phyloP scores from a whole-genome alignment of 2,329 filamentous ascomycete species.

The Verticillium alfalfae region DNA sequence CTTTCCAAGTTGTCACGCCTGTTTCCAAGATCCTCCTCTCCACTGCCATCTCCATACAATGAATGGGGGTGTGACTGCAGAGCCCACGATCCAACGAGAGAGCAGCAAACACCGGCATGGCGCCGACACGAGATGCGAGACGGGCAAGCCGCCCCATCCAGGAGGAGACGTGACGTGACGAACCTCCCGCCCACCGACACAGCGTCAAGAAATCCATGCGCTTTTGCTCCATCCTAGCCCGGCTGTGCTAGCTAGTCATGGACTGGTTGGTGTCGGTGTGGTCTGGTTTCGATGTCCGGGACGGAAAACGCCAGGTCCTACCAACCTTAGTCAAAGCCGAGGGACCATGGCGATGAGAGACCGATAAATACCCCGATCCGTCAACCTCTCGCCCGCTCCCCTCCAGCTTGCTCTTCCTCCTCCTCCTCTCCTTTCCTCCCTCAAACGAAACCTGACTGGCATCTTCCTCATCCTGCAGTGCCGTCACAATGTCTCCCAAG shows the following conservation, averaged over 20 bases:
- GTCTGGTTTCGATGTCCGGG: neutral
- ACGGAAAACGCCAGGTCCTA: neutral
- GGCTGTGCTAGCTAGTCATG: neutral
- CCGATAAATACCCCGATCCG: neutral
- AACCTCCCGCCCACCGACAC: neutral
- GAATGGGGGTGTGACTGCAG: neutral
- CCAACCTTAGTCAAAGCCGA: neutral
- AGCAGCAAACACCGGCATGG: neutral
- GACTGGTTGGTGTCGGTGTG: neutral
- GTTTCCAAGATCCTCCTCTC: neutral
- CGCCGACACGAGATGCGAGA: neutral
- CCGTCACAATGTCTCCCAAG: conserved; percentile 12
- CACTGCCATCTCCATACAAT: neutral
- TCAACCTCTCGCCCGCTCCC: neutral
- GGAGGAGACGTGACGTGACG: neutral
- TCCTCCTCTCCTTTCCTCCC: neutral
- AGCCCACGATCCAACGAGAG: neutral
- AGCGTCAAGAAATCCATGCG: neutral
- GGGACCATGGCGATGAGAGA: neutral
- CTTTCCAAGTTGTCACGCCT: neutral
- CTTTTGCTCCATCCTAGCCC: neutral
- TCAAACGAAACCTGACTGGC: neutral
- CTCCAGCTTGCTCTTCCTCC: neutral
- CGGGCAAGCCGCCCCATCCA: neutral
- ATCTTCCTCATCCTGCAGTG: conserved; percentile 26